Percentiles rank a stretch among this genome's conserved stretches.
Conservation (phyloP, 495 filamentous ascomycete species). For the Aspergillus steynii region DNA sequence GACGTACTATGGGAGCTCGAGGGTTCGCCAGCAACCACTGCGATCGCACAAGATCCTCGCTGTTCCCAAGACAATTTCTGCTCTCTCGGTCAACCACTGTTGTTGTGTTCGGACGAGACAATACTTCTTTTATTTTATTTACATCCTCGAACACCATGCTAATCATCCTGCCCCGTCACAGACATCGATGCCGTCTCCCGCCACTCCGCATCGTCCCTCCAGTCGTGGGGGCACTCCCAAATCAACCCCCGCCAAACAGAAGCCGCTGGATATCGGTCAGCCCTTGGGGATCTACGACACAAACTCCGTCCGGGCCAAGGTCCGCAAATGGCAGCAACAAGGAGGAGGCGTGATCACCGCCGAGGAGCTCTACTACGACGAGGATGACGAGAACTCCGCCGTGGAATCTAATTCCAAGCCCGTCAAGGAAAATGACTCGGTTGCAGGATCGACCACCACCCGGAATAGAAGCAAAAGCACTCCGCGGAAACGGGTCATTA, state of each 20-base stretch:
- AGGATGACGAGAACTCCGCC: conserved; percentile 35
- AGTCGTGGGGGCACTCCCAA: conserved; percentile 40
- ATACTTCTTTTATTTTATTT: neutral
- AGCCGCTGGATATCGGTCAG: conserved; percentile 51
- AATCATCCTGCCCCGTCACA: conserved; percentile 17
- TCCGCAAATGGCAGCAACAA: conserved; percentile 76
- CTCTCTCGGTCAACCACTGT: neutral
- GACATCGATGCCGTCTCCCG: conserved; percentile 48
- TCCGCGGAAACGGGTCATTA: conserved; percentile 76
- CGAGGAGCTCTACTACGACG: conserved; percentile 38
- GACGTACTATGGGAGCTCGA: conserved; percentile 10
- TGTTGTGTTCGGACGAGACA: conserved; percentile 12
- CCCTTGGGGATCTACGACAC: conserved; percentile 55
- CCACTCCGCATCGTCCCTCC: conserved; percentile 44
- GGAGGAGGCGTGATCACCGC: conserved; percentile 58
- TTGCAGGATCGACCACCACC: conserved; percentile 5
- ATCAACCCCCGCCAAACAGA: conserved; percentile 36
- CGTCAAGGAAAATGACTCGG: conserved; percentile 23
- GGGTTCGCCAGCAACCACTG: neutral
- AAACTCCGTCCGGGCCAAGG: conserved; percentile 64
- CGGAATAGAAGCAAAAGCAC: conserved; percentile 51
- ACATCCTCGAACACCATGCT: conserved; percentile 18
- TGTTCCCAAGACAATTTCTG: neutral
- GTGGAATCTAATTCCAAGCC: conserved; percentile 29
- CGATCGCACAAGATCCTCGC: neutral